phyloP scores from a whole-genome alignment of 2,329 filamentous ascomycete genomes.

The Alternaria infectoria region DNA sequence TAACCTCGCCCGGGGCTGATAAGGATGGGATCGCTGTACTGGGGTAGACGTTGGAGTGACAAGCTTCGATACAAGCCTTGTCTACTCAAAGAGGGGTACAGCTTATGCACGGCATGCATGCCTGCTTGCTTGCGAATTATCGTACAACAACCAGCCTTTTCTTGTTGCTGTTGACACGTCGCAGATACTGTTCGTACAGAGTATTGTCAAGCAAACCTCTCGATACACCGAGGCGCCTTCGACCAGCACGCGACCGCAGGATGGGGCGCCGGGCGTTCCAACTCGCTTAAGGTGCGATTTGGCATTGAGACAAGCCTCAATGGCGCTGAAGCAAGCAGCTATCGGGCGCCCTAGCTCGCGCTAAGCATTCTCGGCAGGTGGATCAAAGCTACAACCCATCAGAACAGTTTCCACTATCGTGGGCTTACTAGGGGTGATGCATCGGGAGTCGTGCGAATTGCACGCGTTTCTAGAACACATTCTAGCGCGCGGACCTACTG shows the following conservation, averaged over 20 bases:
- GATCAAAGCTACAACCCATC: slow-evolving; percentile 1
- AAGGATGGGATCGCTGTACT: slow-evolving; percentile 23
- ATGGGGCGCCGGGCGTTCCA: slow-evolving; percentile 1
- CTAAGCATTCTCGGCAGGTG: slow-evolving; percentile 17
- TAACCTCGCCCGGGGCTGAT: slow-evolving; percentile 27
- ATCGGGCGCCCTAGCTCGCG: neutral
- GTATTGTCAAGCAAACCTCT: neutral
- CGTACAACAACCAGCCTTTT: neutral
- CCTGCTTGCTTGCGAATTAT: neutral
- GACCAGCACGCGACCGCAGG: slow-evolving; percentile 8
- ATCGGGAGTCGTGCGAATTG: slow-evolving; percentile 3
- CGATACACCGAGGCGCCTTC: neutral
- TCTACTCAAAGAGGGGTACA: slow-evolving; percentile 26
- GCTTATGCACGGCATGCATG: neutral
- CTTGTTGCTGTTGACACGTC: neutral
- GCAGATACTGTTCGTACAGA: neutral
- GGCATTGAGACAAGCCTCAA: slow-evolving; percentile 25
- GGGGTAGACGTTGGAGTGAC: slow-evolving; percentile 13
- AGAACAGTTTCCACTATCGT: slow-evolving; percentile 12
- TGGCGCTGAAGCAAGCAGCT: slow-evolving; percentile 4
- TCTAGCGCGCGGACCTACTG: slow-evolving; percentile 1
- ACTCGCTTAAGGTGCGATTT: slow-evolving; percentile 18
- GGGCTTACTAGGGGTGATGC: slow-evolving; percentile 7
- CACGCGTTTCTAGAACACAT: slow-evolving; percentile 22
- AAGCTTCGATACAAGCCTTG: slow-evolving; percentile 20